Evolutionary conservation across 2,329 filamentous ascomycete species (phyloP).

Genomic region (Aspergillus alliaceus): DNA sequence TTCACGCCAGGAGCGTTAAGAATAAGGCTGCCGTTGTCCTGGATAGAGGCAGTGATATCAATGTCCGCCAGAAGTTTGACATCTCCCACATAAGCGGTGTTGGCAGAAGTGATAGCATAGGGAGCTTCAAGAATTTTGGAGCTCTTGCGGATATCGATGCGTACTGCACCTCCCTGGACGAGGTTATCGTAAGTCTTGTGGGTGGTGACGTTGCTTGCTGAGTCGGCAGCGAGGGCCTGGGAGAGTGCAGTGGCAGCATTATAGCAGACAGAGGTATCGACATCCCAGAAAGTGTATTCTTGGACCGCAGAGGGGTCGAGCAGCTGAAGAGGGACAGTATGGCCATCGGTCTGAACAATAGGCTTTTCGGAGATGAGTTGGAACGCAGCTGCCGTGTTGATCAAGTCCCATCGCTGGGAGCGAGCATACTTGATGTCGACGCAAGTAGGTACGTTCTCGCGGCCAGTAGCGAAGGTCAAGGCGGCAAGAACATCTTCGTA

Average conservation of each 20-base stretch:
- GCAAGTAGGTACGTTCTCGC: conserved; percentile 63
- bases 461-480: conserved; percentile 73
- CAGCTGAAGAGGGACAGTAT: conserved; percentile 50
- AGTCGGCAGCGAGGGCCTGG: conserved; percentile 61
- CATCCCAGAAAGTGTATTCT: conserved; percentile 93
- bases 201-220: conserved; percentile 61
- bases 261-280: conserved; percentile 70
- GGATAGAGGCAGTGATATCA: conserved; percentile 69
- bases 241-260: conserved; percentile 64
- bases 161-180: conserved; percentile 71
- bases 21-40: conserved; percentile 69
- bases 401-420: conserved; percentile 62
- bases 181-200: conserved; percentile 63
- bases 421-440: conserved; percentile 89
- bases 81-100: conserved; percentile 76
- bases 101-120: conserved; percentile 76
- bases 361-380: conserved; percentile 46
- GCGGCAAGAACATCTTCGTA: conserved; percentile 90
- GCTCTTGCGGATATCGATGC: conserved; percentile 82
- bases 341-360: conserved; percentile 36
- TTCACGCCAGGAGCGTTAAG: conserved; percentile 77
- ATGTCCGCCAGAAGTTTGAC: conserved; percentile 78
- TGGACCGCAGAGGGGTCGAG: conserved; percentile 59
- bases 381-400: conserved; percentile 45
- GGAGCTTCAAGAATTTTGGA: conserved; percentile 81